Evolutionary conservation across 2,329 filamentous ascomycete species (phyloP).

Genomic region (Fusarium begoniae): DNA sequence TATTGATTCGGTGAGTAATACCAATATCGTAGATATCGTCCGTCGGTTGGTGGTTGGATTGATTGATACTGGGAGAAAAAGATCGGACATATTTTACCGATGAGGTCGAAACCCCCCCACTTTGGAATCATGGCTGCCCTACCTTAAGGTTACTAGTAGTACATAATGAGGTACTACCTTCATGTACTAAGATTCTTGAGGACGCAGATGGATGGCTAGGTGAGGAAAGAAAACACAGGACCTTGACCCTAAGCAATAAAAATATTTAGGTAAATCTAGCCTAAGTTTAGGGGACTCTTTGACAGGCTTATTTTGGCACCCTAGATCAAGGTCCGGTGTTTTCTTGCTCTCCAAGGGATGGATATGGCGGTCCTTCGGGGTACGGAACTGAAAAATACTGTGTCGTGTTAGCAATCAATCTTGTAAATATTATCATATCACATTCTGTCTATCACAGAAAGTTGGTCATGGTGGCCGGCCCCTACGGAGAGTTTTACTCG

Average conservation of each 20-base stretch:
- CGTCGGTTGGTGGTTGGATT: neutral
- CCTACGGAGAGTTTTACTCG: neutral
- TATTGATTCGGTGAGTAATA: neutral
- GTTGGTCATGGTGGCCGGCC: constrained; percentile 1
- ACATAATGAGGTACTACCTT: neutral
- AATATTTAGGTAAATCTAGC: too few species aligned
- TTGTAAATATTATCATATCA: constrained; percentile 23
- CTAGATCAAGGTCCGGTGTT: too few species aligned
- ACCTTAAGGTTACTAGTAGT: neutral
- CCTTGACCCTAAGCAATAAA: too few species aligned
- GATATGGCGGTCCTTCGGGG: constrained; percentile 6
- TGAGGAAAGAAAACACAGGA: too few species aligned
- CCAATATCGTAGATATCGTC: constrained; percentile 7
- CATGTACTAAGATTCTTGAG: neutral
- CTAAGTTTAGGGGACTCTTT: too few species aligned
- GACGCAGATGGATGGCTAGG: neutral
- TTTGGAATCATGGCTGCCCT: constrained; percentile 14
- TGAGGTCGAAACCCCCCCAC: constrained; percentile 26
- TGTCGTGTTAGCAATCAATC: constrained; percentile 15
- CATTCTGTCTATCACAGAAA: neutral
- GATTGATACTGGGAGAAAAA: constrained; percentile 11
- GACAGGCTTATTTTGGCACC: too few species aligned
- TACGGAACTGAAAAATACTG: neutral
- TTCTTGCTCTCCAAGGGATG: too few species aligned
- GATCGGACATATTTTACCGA: constrained; percentile 20